Percentiles rank a stretch among this genome's conserved stretches.
Conservation (phyloP, 139 green algal species). For the Chlorella sorokiniana region DNA sequence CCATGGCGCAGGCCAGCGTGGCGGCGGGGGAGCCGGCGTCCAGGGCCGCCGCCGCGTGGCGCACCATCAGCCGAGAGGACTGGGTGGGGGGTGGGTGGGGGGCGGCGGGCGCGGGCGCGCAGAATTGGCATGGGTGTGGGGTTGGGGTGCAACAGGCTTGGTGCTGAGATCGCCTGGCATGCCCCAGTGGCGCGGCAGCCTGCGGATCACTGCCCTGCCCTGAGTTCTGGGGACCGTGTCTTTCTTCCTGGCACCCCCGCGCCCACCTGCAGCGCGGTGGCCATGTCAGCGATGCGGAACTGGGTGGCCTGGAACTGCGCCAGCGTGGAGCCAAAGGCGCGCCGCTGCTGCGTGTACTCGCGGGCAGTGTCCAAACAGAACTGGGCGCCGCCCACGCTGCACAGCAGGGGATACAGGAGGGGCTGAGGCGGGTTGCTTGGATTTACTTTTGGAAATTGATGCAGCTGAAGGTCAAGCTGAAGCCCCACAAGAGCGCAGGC, state of each 20-base stretch:
- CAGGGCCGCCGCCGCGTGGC: slow-evolving; percentile 62
- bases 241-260: neutral
- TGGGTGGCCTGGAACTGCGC: slow-evolving; percentile 69
- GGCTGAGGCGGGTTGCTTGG: neutral
- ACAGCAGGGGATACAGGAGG: neutral
- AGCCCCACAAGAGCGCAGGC: no score
- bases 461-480: no score
- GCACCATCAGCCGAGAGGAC: slow-evolving; percentile 69
- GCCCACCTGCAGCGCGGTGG: slow-evolving; percentile 61
- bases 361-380: slow-evolving; percentile 70
- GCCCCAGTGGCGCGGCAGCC: no score
- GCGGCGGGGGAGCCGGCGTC: slow-evolving; percentile 47
- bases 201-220: neutral
- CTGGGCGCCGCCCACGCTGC: slow-evolving; percentile 75
- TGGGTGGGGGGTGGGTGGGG: neutral
- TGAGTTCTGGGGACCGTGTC: neutral
- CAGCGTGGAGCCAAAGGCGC: slow-evolving; percentile 73
- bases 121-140: neutral
- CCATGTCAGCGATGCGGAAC: slow-evolving; percentile 87
- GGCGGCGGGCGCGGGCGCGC: neutral
- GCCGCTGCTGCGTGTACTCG: slow-evolving; percentile 53
- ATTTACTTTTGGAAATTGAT: no score
- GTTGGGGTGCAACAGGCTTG: no score
- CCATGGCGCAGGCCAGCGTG: slow-evolving; percentile 79
- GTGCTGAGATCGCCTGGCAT: no score